Conservation (phyloP, 78 protist genomes). For the Pirum gemmata region DNA sequence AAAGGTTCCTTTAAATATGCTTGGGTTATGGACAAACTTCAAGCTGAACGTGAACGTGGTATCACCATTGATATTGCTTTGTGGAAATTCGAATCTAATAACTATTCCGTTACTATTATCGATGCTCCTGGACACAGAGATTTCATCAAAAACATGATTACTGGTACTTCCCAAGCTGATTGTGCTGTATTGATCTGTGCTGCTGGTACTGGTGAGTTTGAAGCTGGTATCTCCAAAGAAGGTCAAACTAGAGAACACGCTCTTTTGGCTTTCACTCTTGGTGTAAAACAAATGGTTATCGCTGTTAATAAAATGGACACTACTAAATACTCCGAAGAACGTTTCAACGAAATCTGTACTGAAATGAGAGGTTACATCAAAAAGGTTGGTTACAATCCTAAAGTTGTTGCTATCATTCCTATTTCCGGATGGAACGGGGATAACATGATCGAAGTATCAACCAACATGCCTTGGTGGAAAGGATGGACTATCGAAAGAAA, state of each 20-base stretch:
- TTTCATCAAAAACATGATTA: constrained; percentile 99
- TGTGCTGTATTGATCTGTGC: constrained; percentile 83
- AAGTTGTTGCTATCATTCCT: constrained; percentile 83
- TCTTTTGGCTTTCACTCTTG: constrained; percentile 90
- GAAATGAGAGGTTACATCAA: constrained; percentile 72
- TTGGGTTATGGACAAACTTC: constrained; percentile 90
- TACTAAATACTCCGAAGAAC: constrained; percentile 67
- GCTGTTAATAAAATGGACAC: constrained; percentile 92
- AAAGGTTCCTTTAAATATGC: constrained; percentile 97
- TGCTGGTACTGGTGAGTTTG: constrained; percentile 86
- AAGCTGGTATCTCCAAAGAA: constrained; percentile 89
- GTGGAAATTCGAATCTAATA: constrained; percentile 94
- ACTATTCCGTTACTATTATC: constrained; percentile 93
- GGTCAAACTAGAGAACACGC: constrained; percentile 98
- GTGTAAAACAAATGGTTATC: constrained; percentile 90
- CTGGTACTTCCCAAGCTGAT: constrained; percentile 97
- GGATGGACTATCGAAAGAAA: constrained; percentile 47
- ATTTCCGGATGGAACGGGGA: constrained; percentile 95
- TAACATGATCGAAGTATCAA: constrained; percentile 83
- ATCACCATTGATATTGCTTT: constrained; percentile 89
- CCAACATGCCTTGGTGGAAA: constrained; percentile 84
- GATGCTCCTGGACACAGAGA: constrained; percentile 99
- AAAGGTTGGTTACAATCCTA: constrained; percentile 84
- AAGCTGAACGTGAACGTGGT: constrained; percentile 73
- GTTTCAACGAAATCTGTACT: constrained; percentile 79